Evolutionary conservation across 1,284 basidiomycete genomes (phyloP), one percentile per base, ranked within the genome.

Genomic region (Ustilago sp.): DNA sequence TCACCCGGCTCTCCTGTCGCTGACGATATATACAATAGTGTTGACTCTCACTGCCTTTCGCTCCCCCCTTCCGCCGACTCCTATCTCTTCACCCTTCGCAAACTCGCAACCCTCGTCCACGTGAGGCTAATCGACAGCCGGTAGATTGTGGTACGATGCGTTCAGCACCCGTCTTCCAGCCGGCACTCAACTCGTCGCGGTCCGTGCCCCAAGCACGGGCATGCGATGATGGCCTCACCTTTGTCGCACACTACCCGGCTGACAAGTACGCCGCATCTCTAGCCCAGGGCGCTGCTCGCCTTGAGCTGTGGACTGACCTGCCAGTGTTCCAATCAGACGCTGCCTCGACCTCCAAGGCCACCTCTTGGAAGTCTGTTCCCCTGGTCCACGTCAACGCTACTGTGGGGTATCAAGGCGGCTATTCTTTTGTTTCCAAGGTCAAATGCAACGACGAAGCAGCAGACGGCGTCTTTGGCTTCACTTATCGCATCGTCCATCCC

Each of bases 271-370:
- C 65, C 13, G 59, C 60, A 3, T 64, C 65, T 8, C 35, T 73
- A 39, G 64, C 65, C 13, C 52, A 31, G 13, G 71, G 71, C 7
- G 65, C 31, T n/a, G 71, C 71, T 6, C 54, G 57, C 32, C 71
- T 73, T 19, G 71, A 73, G 57, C 65, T 73, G 13, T 73, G 71
- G 71, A 73, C 71, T 6, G 47, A 73, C 45, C 36, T 73, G 31
- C 71, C 71, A 9, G 19, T 73, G 19, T 58, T 47, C 0, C 35
- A 63, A 9, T 13, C 35, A 5, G 34, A 34, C 32, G 38, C 41
- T 19, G 56, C 60, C 36, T 64, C 65, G 0, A 55, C 71, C 1
- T 73, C 71, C 9, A 51, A 51, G 23, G 19, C 58, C 11, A 62
- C 35, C 6, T 54, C 61, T 12, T 74, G 71, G 71, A 74, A 59